phyloP scores from a whole-genome alignment of 192 early-diverging fungal species.

The Chytriomyces confervae region DNA sequence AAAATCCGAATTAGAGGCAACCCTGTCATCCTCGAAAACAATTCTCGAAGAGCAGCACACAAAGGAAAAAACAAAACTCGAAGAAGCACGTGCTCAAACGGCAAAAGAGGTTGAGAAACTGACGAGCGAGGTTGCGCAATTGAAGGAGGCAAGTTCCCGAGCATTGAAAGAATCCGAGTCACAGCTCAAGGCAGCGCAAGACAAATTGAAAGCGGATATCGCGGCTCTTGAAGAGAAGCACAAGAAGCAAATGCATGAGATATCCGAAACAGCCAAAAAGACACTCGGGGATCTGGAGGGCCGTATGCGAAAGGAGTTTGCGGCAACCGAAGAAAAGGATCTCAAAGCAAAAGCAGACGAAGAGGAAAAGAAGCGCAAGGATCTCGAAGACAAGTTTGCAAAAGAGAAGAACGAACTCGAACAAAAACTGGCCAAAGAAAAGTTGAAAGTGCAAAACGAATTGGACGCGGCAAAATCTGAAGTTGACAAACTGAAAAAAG shows the following conservation, averaged over 20 bases:
- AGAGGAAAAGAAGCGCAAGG: conserved; percentile 41
- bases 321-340: conserved; percentile 8
- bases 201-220: conserved; percentile 53
- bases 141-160: conserved; percentile 9
- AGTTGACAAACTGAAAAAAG: conserved; percentile 56
- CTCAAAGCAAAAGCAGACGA: conserved; percentile 19
- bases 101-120: conserved; percentile 26
- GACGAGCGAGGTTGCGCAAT: conserved; percentile 23
- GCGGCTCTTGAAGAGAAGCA: conserved; percentile 56
- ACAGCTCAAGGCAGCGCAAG: conserved; percentile 55
- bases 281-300: conserved; percentile 9
- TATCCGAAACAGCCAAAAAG: conserved; percentile 7
- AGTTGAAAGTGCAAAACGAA: conserved; percentile 43
- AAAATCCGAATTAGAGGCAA: conserved; percentile 4
- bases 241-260: conserved; percentile 49
- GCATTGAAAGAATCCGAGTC: conserved; percentile 60
- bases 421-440: conserved; percentile 51
- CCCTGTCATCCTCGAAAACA: not conserved
- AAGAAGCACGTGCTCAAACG: conserved; percentile 13
- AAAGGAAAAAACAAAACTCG: conserved; percentile 26
- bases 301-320: conserved; percentile 12
- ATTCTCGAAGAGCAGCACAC: conserved; percentile 10
- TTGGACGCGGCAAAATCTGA: conserved; percentile 46
- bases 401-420: conserved; percentile 52
- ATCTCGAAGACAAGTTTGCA: conserved; percentile 45